Evolutionary conservation across 2,329 filamentous ascomycete species (phyloP).

Genomic region (Claviceps capensis): DNA sequence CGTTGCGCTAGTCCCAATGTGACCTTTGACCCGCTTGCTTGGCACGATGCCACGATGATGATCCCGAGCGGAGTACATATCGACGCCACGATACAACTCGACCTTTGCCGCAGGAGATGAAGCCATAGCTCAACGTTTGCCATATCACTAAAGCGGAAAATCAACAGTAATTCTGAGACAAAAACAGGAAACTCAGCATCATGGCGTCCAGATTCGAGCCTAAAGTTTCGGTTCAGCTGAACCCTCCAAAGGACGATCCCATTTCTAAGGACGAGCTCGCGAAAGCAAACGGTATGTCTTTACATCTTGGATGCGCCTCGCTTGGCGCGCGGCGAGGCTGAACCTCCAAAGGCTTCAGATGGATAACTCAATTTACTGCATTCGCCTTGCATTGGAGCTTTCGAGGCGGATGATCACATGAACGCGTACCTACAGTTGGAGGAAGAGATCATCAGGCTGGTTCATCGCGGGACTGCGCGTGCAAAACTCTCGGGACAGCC

Average conservation of each 20-base stretch:
- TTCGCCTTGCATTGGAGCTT: neutral
- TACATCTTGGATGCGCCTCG: neutral
- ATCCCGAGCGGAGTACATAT: conserved; percentile 2
- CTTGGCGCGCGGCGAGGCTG: neutral
- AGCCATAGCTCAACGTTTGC: neutral
- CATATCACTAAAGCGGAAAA: neutral
- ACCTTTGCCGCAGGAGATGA: neutral
- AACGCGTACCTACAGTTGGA: too few relatives aligned
- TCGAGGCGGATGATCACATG: neutral
- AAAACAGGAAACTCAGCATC: neutral
- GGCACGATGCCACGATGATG: too few relatives aligned
- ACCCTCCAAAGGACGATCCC: conserved; percentile 74
- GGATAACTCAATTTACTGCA: neutral
- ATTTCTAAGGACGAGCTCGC: conserved; percentile 71
- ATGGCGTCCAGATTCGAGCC: conserved; percentile 63
- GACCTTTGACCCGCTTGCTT: conserved; percentile 8
- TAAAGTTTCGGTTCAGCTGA: conserved; percentile 60
- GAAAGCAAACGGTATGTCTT: conserved; percentile 62
- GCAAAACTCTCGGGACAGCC: neutral
- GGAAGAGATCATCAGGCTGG: neutral
- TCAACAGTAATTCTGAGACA: neutral
- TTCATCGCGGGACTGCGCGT: neutral
- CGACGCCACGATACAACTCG: neutral
- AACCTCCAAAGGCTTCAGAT: neutral
- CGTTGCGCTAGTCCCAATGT: conserved; percentile 5